phyloP scores from a whole-genome alignment of 768 basidiomycete genomes.

The Tephrocybe sp. region DNA sequence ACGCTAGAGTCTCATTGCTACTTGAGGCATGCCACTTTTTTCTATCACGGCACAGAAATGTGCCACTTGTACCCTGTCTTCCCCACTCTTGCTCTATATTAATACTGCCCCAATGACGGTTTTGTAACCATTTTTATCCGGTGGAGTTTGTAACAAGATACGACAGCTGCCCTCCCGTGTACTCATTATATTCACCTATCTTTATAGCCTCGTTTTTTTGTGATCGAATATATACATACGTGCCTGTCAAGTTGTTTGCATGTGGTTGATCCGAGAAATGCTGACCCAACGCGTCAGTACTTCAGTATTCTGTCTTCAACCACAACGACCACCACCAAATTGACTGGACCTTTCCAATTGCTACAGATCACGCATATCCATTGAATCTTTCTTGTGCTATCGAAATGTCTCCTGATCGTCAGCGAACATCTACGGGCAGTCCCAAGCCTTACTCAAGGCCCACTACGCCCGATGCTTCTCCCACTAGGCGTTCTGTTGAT shows the following conservation, averaged over 20 bases:
- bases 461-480: slow-evolving; percentile 16
- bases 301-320: slow-evolving; percentile 1
- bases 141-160: slow-evolving; percentile 14
- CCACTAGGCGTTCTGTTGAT: slow-evolving; percentile 7
- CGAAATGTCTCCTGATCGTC: slow-evolving; percentile 37
- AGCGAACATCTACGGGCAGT: slow-evolving; percentile 22
- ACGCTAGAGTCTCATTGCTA: neutral
- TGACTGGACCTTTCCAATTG: slow-evolving; percentile 1
- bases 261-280: neutral
- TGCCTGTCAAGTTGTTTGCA: neutral
- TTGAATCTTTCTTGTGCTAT: slow-evolving; percentile 6
- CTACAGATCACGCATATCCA: neutral
- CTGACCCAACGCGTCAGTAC: neutral
- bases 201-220: slow-evolving; percentile 14
- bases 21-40: neutral
- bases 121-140: slow-evolving; percentile 9
- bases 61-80: slow-evolving; percentile 5
- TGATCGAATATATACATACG: neutral
- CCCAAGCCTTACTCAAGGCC: slow-evolving; percentile 36
- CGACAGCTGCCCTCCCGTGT: slow-evolving; percentile 13
- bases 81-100: slow-evolving; percentile 4
- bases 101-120: slow-evolving; percentile 10
- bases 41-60: neutral
- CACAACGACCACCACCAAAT: neutral
- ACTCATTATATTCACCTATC: slow-evolving; percentile 17